These are phyloP conservation scores for Cucumis melo DNA, from an alignment of 306 rosid genomes.

Conservation along the genomic window DNA sequence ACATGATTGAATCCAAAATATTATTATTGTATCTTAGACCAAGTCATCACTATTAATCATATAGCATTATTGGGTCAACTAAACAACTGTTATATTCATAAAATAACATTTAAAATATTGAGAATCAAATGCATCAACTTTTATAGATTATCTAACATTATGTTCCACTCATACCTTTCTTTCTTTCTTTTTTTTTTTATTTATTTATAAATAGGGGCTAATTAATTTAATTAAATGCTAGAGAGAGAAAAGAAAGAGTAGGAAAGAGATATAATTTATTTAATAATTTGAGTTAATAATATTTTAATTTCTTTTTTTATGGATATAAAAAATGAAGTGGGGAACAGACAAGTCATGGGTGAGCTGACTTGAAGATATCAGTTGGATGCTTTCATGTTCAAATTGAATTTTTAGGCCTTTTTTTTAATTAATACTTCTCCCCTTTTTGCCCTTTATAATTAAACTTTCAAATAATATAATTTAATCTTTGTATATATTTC, in stretches of 20 bases:
- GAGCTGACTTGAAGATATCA: slow-evolving; percentile 3
- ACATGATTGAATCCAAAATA: neutral
- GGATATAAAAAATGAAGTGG: neutral
- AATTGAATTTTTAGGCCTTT: neutral
- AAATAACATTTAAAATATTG: neutral
- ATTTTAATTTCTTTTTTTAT: neutral
- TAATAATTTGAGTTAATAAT: neutral
- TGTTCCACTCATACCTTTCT: neutral
- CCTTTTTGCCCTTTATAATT: too few species aligned
- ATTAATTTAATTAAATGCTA: neutral
- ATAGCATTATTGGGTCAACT: slow-evolving; percentile 3
- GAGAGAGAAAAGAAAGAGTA: neutral
- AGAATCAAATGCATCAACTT: neutral
- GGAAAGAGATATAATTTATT: neutral
- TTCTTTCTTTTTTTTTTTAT: too few species aligned
- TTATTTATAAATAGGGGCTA: too few species aligned
- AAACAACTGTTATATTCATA: neutral
- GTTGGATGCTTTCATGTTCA: slow-evolving; percentile 2
- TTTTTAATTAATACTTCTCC: neutral
- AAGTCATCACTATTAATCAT: neutral
- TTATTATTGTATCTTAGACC: neutral
- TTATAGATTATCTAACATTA: neutral
- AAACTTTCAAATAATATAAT: neutral
- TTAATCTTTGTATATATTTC: neutral
- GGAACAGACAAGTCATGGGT: slow-evolving; percentile 6